Conservation (phyloP, 2,329 filamentous ascomycete species). For the Rhytidhysteron rufulum region DNA sequence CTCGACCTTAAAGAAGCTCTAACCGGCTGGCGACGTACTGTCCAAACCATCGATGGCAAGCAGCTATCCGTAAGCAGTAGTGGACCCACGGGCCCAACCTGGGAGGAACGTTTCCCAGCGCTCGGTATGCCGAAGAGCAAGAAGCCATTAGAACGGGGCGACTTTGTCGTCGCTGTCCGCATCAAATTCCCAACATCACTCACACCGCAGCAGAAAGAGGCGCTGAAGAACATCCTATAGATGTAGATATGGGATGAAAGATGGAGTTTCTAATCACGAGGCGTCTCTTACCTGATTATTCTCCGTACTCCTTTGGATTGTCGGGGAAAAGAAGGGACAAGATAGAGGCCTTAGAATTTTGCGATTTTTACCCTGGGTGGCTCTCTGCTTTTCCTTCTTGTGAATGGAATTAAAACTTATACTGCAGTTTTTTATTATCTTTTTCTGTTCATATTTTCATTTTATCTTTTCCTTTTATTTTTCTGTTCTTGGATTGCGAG, state of each 20-base stretch:
- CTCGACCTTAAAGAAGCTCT: conserved; percentile 89
- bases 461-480: too few species aligned
- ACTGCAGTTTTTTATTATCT: too few species aligned
- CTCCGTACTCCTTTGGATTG: too few species aligned
- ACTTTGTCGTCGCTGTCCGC: conserved; percentile 85
- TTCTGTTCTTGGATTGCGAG: too few species aligned
- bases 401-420: background rate
- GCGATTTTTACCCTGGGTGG: background rate
- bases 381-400: background rate
- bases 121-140: conserved; percentile 96
- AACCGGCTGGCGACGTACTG: conserved; percentile 88
- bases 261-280: too few species aligned
- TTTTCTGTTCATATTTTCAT: too few species aligned
- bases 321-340: background rate
- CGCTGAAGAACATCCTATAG: conserved; percentile 73
- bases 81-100: conserved; percentile 82
- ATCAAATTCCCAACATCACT: conserved; percentile 85
- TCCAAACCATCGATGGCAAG: conserved; percentile 89
- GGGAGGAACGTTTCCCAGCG: conserved; percentile 74
- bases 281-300: too few species aligned
- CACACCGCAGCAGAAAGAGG: conserved; percentile 72
- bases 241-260: too few species aligned
- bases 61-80: conserved; percentile 74
- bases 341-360: background rate
- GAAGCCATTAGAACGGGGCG: conserved; percentile 77